Base-by-base conservation (phyloP, 805 yeast genomes). In the Starmerella bombi region DNA sequence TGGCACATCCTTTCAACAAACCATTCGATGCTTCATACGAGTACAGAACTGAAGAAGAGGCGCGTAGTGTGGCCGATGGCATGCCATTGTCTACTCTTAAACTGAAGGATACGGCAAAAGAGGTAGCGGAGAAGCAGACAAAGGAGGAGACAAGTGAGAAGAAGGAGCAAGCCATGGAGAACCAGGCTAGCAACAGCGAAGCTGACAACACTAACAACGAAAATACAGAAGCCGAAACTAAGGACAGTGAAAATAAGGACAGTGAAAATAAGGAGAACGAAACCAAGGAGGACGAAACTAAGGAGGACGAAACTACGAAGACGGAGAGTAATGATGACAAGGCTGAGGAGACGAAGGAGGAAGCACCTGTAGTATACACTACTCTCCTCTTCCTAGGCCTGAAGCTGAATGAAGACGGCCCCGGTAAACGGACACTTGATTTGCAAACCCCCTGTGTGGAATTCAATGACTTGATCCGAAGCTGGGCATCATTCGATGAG, bases 1-100 rank as follows among this genome's bases (percentile, higher is more conserved):
- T 84, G 23, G 96, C 95, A 0, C 97, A 86, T 60, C 97, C 98
- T 1, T 91, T 73, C 57, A 80, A 80, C 16, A 82, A 84, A 53
- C 75, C 78, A 12, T 79, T 82, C 56, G 77, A 72, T 36, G 66
- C 70, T 34, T 62, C 72, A 2, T 77, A 64, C 38, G 53, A 62
- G 17, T 72, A 70, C 51, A 51, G 59, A 10, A 64, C 61, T 9
- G 74, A 71, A 10, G 77, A 72, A n/a, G 74, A 74, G 48, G 73
- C 72, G 2, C 63, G 67, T 41, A 65, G 66, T 23, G 69, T 80
- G 23, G 70, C 80, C 18, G 67, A 69, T 36, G 71, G 75, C 8
- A 31, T 18, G 23, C 50, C 50, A 4, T 82, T 60, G 67, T 38
- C 64, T 61, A 41, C 77, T 76, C 6, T 84, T 75, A 51, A 60